Percentiles rank a stretch among this genome's conserved stretches.
These are phyloP conservation scores for Trametes hirsuta DNA, from an alignment of 1,284 basidiomycete species.

Conservation along the genomic window DNA sequence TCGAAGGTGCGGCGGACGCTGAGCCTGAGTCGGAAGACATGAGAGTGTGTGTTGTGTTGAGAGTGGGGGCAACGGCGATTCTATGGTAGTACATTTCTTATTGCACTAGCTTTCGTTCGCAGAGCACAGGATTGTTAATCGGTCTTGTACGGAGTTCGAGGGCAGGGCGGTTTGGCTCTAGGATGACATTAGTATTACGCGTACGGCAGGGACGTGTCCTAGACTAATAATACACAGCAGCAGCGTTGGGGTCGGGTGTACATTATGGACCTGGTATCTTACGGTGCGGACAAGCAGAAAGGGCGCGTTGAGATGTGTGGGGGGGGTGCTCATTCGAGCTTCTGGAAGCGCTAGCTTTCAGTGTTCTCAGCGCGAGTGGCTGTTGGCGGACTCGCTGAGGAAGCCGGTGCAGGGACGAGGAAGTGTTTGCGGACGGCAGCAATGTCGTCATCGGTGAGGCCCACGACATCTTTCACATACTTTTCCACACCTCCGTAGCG, in stretches of 20 bases:
- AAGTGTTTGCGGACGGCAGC: slow-evolving; percentile 61
- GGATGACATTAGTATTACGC: slow-evolving; percentile 12
- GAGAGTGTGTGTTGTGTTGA: not conserved
- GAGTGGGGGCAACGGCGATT: not conserved
- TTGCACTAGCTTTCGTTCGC: not conserved
- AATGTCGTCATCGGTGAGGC: slow-evolving; percentile 64
- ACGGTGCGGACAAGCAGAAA: not conserved
- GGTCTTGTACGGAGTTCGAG: not conserved
- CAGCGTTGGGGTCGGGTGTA: slow-evolving; percentile 10
- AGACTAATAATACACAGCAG: slow-evolving; percentile 23
- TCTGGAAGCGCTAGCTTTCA: not conserved
- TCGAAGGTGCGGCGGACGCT: slow-evolving; percentile 53
- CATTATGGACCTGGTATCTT: slow-evolving; percentile 15
- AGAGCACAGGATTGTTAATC: not conserved
- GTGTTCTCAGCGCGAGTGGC: not conserved
- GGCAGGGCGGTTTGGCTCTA: not conserved
- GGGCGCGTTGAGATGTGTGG: not conserved
- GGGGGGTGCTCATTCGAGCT: not conserved
- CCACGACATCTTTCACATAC: slow-evolving; percentile 58
- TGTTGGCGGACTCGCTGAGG: not conserved
- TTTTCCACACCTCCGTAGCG: slow-evolving; percentile 69
- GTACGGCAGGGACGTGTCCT: not conserved
- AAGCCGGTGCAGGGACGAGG: slow-evolving; percentile 36
- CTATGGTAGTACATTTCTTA: slow-evolving; percentile 1
- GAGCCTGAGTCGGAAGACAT: slow-evolving; percentile 48